These are phyloP conservation scores for Dipodascopsis uninucleata DNA, from an alignment of 805 yeast genomes.

Conservation along the genomic window DNA sequence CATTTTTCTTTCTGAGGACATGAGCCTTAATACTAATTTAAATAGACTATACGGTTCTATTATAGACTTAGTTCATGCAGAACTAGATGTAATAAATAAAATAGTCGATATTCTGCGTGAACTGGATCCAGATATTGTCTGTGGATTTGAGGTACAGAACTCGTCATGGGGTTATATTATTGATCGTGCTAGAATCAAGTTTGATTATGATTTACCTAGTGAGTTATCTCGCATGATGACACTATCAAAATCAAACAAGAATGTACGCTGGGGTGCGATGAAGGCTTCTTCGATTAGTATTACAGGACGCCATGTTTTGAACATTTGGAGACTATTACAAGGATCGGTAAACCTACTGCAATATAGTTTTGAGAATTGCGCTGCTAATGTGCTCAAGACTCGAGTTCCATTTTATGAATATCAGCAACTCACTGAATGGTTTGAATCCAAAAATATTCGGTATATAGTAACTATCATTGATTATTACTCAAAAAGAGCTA, in stretches of 20 bases:
- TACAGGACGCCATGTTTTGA: constrained; percentile 78
- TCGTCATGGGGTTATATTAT: constrained; percentile 87
- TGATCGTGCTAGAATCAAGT: constrained; percentile 48
- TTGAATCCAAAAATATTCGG: constrained; percentile 31
- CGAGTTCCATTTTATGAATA: constrained; percentile 62
- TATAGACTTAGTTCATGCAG: constrained; percentile 51
- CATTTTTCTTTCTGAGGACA: constrained; percentile 34
- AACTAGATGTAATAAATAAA: constrained; percentile 54
- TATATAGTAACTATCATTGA: constrained; percentile 40
- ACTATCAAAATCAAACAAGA: constrained; percentile 38
- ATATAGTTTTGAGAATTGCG: constrained; percentile 74
- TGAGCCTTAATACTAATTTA: not conserved
- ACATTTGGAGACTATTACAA: constrained; percentile 76
- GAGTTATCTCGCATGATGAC: constrained; percentile 61
- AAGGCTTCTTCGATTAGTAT: constrained; percentile 68
- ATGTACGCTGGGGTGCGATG: constrained; percentile 74
- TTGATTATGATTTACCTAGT: constrained; percentile 52
- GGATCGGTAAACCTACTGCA: constrained; percentile 59
- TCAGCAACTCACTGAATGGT: constrained; percentile 48
- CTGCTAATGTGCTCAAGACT: constrained; percentile 61
- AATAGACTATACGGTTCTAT: constrained; percentile 28
- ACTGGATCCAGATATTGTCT: constrained; percentile 81
- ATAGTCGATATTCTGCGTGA: constrained; percentile 53
- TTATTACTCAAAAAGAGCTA: constrained; percentile 48
- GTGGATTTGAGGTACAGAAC: constrained; percentile 79